Evolutionary conservation across 495 filamentous ascomycete genomes (phyloP), one percentile per base, ranked within the genome.

Genomic region (Trichocladium antarcticum): DNA sequence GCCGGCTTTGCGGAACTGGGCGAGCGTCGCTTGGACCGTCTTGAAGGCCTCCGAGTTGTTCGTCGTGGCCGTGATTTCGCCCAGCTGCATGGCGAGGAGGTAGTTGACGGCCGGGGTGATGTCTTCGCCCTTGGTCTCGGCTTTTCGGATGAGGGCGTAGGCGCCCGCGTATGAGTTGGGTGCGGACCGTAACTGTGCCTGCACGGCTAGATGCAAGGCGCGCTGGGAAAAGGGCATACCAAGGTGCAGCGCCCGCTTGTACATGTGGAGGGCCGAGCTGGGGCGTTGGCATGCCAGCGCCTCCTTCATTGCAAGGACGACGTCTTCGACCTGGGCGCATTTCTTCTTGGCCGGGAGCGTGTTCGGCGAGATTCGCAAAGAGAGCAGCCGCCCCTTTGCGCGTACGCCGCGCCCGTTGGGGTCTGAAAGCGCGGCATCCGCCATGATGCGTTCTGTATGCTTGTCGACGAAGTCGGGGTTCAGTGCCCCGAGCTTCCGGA

Each of bases 161-260:
- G 68, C 59, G 20, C 42, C 48, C 15, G 45, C 36, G 24, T 50
- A 36, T 12, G 57, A 51, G 16, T 39, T 28, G 1, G 46, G 31
- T 3, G 55, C 37, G n/a, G 47, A 45, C 20, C 48, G 47, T 45
- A 74, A 49, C 8, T 60, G 55, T 11, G 73, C 73, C 17, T 60
- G 54, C 15, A 74, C 60, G 16, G 70, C 72, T 8, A 73, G 45
- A 9, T 57, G 56, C 3, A 74, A 57, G 42, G 64, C 64, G 8
- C 58, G 54, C 4, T 37, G 19, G 12, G 54, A 59, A 32, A 53
- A 55, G 0, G 57, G 61, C 64, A 71, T 63, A 1, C 66, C 58
- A 3, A 45, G 50, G 17, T 57, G 42, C 5, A 58, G 21, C 1
- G 59, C 62, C 45, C 52, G 64, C 44, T 60, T 67, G 51, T 73